Conservation (phyloP, 1,139 yeast species). For the Yamadazyma dendronema region DNA sequence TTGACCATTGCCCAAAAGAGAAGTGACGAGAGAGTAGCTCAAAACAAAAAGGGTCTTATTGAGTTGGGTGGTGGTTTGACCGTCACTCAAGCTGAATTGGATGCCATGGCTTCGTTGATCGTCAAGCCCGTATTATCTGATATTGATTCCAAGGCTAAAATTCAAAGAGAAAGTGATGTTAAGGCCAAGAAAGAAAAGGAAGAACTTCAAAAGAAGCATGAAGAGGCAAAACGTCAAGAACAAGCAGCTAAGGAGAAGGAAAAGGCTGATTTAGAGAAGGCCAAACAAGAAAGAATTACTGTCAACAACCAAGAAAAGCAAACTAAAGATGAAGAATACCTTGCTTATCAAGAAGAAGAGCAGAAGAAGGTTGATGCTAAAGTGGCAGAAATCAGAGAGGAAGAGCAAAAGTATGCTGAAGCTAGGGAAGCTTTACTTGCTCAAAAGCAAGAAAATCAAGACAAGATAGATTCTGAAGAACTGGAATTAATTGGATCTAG, state of each 20-base stretch:
- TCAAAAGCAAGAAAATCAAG: conserved; percentile 41
- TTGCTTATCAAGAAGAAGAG: conserved; percentile 31
- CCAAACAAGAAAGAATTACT: conserved; percentile 35
- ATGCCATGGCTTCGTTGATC: conserved; percentile 75
- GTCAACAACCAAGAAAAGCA: conserved; percentile 41
- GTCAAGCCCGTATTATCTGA: conserved; percentile 86
- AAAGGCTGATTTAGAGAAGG: conserved; percentile 37
- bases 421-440: conserved; percentile 38
- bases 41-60: conserved; percentile 52
- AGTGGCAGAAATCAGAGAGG: conserved; percentile 33
- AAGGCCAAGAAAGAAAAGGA: conserved; percentile 28
- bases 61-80: conserved; percentile 88
- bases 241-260: conserved; percentile 50
- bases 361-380: conserved; percentile 37
- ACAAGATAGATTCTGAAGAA: conserved; percentile 44
- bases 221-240: conserved; percentile 50
- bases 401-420: conserved; percentile 32
- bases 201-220: conserved; percentile 34
- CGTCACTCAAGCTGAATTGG: conserved; percentile 74
- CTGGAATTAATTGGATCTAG: conserved; percentile 38
- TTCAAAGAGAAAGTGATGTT: conserved; percentile 66
- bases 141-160: conserved; percentile 65
- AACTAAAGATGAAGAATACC: conserved; percentile 38
- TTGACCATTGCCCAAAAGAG: conserved; percentile 69
- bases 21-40: conserved; percentile 52